Base-by-base conservation (phyloP, 768 basidiomycete genomes). In the Tephrocybe sp. region DNA sequence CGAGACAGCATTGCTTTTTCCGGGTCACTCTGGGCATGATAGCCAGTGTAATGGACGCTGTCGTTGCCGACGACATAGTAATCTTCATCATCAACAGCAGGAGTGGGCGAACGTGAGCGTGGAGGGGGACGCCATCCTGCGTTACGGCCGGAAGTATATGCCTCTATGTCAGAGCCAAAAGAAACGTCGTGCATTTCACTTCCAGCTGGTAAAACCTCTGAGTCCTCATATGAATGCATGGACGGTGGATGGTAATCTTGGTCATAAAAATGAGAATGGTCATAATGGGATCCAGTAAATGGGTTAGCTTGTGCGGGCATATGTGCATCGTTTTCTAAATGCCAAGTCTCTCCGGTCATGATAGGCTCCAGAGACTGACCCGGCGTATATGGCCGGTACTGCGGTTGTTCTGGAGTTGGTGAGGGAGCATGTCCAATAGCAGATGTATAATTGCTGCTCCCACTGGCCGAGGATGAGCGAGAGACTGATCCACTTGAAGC, bases 21-120 rank as follows among this genome's bases (percentile, higher is more conserved):
- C 5, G 71, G 68, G 56, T 76, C 77, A n/a, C 62, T 54, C 7
- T 54, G 50, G 38, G 52, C 55, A 13, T 65, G 59, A 46, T 72
- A 54, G 46, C 77, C 78, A 1, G 75, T 79, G 56, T 82, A 78
- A 57, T 86, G 82, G 13, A 80, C 64, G 46, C 79, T 78, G 39
- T 76, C 77, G 54, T 83, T 71, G 8, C 73, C 79, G 5, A 79
- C 75, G 16, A 85, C 72, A 51, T 73, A 75, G 54, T 87, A 88
- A 58, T 84, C 85, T 55, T 88, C 87, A 34, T 87, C 86, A 45
- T 87, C 86, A 3, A 77, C 77, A 8, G 82, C 82, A 9, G 88
- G 87, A 3, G 88, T 89, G 0, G 88, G 86, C 2, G 88, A 90
- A 19, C 87, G 82, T 16, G 87, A 89, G 42, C 85, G 79, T 26